Conservation (phyloP, 768 basidiomycete genomes). For the Saitozyma podzolica region DNA sequence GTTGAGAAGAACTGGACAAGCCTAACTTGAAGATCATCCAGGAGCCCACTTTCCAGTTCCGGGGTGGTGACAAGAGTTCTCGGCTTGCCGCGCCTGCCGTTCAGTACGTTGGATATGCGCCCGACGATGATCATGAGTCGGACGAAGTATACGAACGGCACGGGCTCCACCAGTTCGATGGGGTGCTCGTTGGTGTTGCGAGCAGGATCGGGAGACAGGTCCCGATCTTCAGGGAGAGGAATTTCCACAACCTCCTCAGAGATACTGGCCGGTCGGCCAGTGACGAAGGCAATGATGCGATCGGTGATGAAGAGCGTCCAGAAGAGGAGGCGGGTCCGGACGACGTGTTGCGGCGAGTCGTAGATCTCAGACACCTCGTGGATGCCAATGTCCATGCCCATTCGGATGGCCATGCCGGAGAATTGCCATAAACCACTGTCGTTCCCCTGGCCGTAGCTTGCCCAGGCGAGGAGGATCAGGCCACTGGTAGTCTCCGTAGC, state of each 20-base stretch:
- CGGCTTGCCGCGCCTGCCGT: constrained; percentile 42
- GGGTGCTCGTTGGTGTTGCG: constrained; percentile 26
- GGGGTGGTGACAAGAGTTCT: constrained; percentile 35
- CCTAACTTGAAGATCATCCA: constrained; percentile 42
- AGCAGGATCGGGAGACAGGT: constrained; percentile 46
- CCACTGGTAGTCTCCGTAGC: constrained; percentile 44
- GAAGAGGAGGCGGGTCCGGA: constrained; percentile 43
- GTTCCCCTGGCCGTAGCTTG: constrained; percentile 43
- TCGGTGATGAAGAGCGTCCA: constrained; percentile 50
- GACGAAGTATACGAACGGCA: constrained; percentile 47
- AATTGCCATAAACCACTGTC: constrained; percentile 49
- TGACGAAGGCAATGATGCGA: constrained; percentile 46
- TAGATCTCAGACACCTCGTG: constrained; percentile 47
- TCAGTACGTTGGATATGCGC: constrained; percentile 46
- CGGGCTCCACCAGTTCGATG: constrained; percentile 31
- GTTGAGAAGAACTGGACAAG: constrained; percentile 41
- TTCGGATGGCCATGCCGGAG: constrained; percentile 46
- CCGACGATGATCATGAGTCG: constrained; percentile 50
- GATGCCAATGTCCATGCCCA: constrained; percentile 48
- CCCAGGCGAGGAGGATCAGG: constrained; percentile 46
- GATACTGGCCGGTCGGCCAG: constrained; percentile 36
- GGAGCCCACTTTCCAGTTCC: constrained; percentile 33
- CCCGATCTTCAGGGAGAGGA: constrained; percentile 44
- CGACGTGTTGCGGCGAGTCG: constrained; percentile 44
- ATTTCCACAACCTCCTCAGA: constrained; percentile 49